Evolutionary conservation across 2,329 filamentous ascomycete genomes (phyloP).

Genomic region (Trichoderma harzianum): DNA sequence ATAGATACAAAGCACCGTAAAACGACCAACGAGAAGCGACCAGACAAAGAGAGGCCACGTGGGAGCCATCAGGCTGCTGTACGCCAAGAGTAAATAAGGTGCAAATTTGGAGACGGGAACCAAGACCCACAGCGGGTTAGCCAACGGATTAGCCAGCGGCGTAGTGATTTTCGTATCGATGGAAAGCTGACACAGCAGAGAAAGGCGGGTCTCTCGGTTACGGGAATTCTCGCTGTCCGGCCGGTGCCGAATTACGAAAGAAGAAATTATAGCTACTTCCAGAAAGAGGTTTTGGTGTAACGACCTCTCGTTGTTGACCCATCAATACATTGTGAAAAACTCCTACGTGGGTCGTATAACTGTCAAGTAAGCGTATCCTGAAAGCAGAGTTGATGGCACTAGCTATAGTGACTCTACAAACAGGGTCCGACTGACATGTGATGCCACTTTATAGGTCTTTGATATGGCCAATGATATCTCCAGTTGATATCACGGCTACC

Average conservation of each 20-base stretch:
- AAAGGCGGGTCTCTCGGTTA: not conserved
- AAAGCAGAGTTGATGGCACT: too few relatives aligned
- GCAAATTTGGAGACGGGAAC: not conserved
- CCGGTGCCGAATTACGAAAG: not conserved
- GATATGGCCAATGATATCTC: too few relatives aligned
- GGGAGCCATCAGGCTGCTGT: not conserved
- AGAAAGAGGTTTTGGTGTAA: not conserved
- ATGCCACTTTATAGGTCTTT: too few relatives aligned
- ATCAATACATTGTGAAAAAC: not conserved
- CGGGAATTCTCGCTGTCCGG: not conserved
- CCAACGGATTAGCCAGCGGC: not conserved
- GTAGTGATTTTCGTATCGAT: not conserved
- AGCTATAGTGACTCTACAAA: too few relatives aligned
- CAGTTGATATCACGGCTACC: too few relatives aligned
- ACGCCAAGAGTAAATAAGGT: not conserved
- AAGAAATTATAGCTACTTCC: not conserved
- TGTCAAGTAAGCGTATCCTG: not conserved
- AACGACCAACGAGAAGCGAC: not conserved
- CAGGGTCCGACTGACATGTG: too few relatives aligned
- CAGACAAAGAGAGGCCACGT: not conserved
- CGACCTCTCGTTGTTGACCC: not conserved
- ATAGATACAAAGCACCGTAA: not conserved
- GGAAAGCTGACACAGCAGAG: not conserved
- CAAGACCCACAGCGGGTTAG: not conserved
- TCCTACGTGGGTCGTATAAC: not conserved